These are phyloP conservation scores for Diaporthe sp. DNA, from an alignment of 2,329 filamentous ascomycete genomes.

Conservation along the genomic window DNA sequence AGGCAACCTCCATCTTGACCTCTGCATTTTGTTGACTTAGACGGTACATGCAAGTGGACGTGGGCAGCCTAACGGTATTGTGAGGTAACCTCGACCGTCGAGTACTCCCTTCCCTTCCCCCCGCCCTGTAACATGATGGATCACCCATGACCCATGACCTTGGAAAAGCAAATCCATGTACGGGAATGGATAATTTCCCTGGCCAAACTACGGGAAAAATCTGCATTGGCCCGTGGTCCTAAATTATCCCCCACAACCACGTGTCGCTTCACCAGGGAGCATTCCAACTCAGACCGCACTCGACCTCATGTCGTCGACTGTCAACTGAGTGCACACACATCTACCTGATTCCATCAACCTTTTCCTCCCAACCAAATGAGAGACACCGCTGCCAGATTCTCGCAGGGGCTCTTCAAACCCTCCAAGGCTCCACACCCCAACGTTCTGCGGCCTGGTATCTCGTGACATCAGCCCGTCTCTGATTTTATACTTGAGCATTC, in stretches of 20 bases:
- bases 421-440: not conserved
- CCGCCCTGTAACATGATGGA: not conserved
- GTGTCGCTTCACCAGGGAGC: not conserved
- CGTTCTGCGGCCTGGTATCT: not conserved
- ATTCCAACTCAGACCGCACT: not conserved
- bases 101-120: not conserved
- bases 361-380: not conserved
- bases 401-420: not conserved
- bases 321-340: no score
- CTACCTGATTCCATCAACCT: not conserved
- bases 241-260: not conserved
- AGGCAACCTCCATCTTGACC: not conserved
- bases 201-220: not conserved
- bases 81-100: not conserved
- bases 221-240: not conserved
- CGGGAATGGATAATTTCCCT: not conserved
- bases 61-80: not conserved
- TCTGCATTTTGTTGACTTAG: not conserved
- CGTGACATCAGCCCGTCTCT: not conserved
- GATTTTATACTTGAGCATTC: constrained; percentile 28
- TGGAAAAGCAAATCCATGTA: not conserved
- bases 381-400: not conserved
- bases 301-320: not conserved
- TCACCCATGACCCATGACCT: not conserved
- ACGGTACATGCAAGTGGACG: not conserved